Evolutionary conservation across 495 filamentous ascomycete species (phyloP).

Genomic region (Talaromyces adpressus): DNA sequence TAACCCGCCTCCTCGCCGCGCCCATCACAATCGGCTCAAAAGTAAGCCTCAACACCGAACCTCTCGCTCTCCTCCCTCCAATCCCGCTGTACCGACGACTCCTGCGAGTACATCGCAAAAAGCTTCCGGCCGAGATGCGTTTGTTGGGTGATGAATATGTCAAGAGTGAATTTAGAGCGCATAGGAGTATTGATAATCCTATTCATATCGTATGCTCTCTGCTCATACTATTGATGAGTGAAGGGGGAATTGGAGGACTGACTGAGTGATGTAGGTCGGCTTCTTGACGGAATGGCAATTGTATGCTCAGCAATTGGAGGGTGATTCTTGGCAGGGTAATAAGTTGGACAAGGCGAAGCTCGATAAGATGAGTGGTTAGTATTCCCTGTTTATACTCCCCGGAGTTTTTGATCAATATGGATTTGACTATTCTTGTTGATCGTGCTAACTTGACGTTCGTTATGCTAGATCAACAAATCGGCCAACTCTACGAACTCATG

Average conservation of each 20-base stretch:
- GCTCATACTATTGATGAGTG: neutral
- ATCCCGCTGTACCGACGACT: constrained; percentile 84
- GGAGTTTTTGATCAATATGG: constrained; percentile 5
- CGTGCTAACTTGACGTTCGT: neutral
- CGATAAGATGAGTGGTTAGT: constrained; percentile 91
- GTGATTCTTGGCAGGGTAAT: constrained; percentile 71
- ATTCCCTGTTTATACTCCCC: neutral
- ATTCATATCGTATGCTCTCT: constrained; percentile 67
- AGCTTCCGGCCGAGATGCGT: constrained; percentile 66
- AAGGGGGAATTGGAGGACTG: neutral
- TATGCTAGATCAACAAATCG: constrained; percentile 75
- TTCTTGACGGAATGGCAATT: constrained; percentile 95
- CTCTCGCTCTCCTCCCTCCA: constrained; percentile 79
- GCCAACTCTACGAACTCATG: constrained; percentile 92
- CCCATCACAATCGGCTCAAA: constrained; percentile 41
- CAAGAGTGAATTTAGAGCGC: constrained; percentile 82
- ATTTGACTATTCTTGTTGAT: constrained; percentile 7
- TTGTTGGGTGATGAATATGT: constrained; percentile 85
- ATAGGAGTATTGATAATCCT: constrained; percentile 79
- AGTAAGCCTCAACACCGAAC: constrained; percentile 46
- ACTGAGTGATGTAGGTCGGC: constrained; percentile 57
- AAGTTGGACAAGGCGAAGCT: constrained; percentile 71
- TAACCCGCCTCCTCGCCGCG: constrained; percentile 21
- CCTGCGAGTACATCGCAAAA: constrained; percentile 75
- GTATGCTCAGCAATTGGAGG: constrained; percentile 87